These are phyloP conservation scores for Lentinula guzmanii DNA, from an alignment of 768 basidiomycete species.

Conservation along the genomic window DNA sequence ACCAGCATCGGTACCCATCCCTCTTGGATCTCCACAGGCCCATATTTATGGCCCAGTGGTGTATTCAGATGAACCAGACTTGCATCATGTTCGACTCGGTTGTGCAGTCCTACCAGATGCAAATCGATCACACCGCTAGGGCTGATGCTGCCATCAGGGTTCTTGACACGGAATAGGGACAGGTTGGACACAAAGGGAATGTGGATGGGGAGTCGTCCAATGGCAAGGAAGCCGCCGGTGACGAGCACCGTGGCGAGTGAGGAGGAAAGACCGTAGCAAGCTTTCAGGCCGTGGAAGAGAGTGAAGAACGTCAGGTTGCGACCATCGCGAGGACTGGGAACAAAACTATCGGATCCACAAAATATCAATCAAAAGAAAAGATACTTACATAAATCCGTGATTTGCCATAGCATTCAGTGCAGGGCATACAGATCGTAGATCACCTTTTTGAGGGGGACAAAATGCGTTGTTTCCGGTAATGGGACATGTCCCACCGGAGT, in stretches of 20 bases:
- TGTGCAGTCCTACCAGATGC: conserved; percentile 40
- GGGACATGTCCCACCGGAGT: background rate
- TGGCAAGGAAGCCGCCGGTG: conserved; percentile 40
- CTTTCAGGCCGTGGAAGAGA: conserved; percentile 35
- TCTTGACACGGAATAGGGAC: background rate
- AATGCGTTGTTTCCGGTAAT: background rate
- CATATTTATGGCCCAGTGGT: conserved; percentile 32
- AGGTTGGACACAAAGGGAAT: conserved; percentile 14
- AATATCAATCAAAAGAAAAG: background rate
- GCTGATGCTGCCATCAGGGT: background rate
- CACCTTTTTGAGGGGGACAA: conserved; percentile 14
- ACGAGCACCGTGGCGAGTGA: conserved; percentile 43
- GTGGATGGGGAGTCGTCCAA: conserved; percentile 27
- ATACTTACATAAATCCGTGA: conserved; percentile 43
- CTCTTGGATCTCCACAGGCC: conserved; percentile 32
- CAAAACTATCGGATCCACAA: background rate
- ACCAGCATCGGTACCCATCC: conserved; percentile 32
- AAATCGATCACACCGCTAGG: conserved; percentile 14
- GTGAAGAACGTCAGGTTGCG: conserved; percentile 37
- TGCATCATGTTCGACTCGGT: conserved; percentile 52
- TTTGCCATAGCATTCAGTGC: conserved; percentile 48
- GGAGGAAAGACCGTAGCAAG: conserved; percentile 46
- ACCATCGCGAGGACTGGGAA: conserved; percentile 43
- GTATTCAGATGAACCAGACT: conserved; percentile 50
- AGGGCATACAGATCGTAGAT: conserved; percentile 42